Conservation (phyloP, 768 basidiomycete species). For the Tricholoma flavovirens region DNA sequence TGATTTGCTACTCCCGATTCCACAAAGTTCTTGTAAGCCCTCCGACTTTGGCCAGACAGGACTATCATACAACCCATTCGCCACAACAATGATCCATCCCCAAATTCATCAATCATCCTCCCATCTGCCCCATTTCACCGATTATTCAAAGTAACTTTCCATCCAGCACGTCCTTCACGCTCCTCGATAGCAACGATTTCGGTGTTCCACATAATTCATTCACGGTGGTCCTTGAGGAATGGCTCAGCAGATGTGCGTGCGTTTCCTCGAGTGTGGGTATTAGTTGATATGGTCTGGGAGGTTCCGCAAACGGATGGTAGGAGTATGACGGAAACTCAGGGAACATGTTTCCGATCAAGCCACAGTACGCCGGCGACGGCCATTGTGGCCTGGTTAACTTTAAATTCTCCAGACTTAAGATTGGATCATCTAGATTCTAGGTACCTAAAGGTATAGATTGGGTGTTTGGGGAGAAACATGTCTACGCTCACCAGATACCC, state of each 20-base stretch:
- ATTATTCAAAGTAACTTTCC: slow-evolving; percentile 34
- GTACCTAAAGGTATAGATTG: slow-evolving; percentile 21
- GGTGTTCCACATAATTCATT: slow-evolving; percentile 34
- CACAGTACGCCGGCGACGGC: slow-evolving; percentile 44
- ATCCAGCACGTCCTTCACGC: slow-evolving; percentile 23
- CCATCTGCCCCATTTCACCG: slow-evolving; percentile 23
- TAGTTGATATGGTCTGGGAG: slow-evolving; percentile 27
- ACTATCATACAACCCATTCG: slow-evolving; percentile 41
- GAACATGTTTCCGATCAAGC: slow-evolving; percentile 45
- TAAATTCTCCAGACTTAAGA: not conserved
- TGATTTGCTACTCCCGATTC: slow-evolving; percentile 33
- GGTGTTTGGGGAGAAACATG: not conserved
- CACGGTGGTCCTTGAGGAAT: slow-evolving; percentile 22
- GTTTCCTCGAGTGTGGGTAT: slow-evolving; percentile 37
- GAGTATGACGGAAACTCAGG: slow-evolving; percentile 40
- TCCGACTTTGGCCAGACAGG: slow-evolving; percentile 38
- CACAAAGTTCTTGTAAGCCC: slow-evolving; percentile 34
- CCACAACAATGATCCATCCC: slow-evolving; percentile 48
- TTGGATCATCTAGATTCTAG: slow-evolving; percentile 29
- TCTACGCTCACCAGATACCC: slow-evolving; percentile 38
- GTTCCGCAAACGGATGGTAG: slow-evolving; percentile 29
- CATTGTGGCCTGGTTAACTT: slow-evolving; percentile 24
- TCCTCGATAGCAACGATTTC: slow-evolving; percentile 38
- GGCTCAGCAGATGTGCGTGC: slow-evolving; percentile 29
- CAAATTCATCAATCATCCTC: slow-evolving; percentile 27